These are phyloP conservation scores for Otatea glauca DNA, from an alignment of 176 grass and related monocot genomes.

Conservation along the genomic window DNA sequence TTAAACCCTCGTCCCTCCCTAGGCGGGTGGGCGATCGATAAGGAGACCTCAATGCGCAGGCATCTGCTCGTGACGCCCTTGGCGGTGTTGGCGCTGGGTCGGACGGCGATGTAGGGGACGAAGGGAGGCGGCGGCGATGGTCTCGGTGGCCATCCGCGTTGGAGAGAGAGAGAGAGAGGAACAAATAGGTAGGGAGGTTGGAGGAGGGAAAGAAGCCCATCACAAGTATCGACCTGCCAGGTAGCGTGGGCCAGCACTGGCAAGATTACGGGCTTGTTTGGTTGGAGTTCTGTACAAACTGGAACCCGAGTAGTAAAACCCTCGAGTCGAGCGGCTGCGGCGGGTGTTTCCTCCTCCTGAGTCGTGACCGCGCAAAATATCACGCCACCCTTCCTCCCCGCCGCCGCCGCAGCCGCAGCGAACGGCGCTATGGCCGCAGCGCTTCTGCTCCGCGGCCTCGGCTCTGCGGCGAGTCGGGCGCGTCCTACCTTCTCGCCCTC, in stretches of 20 bases:
- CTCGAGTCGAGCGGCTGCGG: slow-evolving; percentile 20
- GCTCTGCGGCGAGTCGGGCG: slow-evolving; percentile 47
- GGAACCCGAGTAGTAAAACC: slow-evolving; percentile 20
- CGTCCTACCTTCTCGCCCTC: neutral
- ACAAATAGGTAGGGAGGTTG: neutral
- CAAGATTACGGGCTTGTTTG: too few relatives aligned
- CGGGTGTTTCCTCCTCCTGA: slow-evolving; percentile 10
- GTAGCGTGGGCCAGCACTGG: neutral
- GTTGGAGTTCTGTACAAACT: neutral
- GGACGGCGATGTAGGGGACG: neutral
- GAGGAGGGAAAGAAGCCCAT: neutral
- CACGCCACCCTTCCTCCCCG: slow-evolving; percentile 27
- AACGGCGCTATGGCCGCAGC: slow-evolving; percentile 69
- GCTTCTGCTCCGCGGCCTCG: slow-evolving; percentile 76
- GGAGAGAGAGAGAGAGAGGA: neutral
- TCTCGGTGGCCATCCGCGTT: neutral
- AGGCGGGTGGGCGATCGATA: neutral
- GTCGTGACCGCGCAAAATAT: slow-evolving; percentile 39
- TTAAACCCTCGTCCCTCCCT: too few relatives aligned
- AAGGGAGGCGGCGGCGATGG: neutral
- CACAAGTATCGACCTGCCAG: neutral
- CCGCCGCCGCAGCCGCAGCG: slow-evolving; percentile 21
- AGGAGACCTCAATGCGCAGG: neutral
- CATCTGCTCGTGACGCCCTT: neutral
- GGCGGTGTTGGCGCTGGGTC: neutral